phyloP scores from a whole-genome alignment of 306 rosid species.

The Hippophae rhamnoides region DNA sequence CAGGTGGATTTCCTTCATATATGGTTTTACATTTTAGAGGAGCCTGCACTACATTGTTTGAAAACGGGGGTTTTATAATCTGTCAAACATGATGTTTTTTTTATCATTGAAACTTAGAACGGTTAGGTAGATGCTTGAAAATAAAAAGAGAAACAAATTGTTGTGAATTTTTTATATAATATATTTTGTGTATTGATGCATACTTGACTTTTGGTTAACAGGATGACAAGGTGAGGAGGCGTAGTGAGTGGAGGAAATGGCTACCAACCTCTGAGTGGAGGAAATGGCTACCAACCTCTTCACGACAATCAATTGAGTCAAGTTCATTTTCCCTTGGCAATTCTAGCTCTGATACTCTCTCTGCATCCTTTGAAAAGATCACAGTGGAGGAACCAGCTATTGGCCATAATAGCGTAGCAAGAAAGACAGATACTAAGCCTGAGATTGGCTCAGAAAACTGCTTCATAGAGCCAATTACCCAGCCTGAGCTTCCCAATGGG shows the following conservation, averaged over 20 bases:
- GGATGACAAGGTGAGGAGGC: slow-evolving; percentile 62
- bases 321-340: slow-evolving; percentile 19
- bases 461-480: slow-evolving; percentile 3
- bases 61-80: not conserved
- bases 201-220: slow-evolving; percentile 13
- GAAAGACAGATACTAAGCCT: slow-evolving; percentile 19
- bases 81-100: no score
- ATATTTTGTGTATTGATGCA: no score
- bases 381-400: slow-evolving; percentile 27
- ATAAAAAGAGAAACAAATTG: no score
- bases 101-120: no score
- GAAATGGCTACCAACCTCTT: slow-evolving; percentile 32
- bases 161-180: no score
- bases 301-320: slow-evolving; percentile 22
- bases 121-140: no score
- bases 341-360: slow-evolving; percentile 21
- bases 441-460: slow-evolving; percentile 13
- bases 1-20: slow-evolving; percentile 27
- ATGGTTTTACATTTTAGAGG: not conserved
- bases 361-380: slow-evolving; percentile 31
- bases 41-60: not conserved
- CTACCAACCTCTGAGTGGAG: slow-evolving; percentile 43
- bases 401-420: slow-evolving; percentile 12
- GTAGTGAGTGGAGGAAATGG: slow-evolving; percentile 48
- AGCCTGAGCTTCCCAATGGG: slow-evolving; percentile 28